Conservation (phyloP, 192 early-diverging fungal species). For the Backusella sp. region DNA sequence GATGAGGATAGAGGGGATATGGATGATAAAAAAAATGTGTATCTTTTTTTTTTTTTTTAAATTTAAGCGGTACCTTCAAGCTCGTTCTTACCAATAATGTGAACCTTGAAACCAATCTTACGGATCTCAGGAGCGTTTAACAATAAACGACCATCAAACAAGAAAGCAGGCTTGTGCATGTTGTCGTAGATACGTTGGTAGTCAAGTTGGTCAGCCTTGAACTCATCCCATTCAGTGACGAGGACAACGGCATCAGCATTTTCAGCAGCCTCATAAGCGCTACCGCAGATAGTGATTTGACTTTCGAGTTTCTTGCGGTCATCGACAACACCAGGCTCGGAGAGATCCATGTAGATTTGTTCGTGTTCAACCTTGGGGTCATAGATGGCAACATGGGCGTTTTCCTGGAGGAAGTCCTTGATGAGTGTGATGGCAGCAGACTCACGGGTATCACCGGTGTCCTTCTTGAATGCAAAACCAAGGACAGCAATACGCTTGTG, state of each 20-base stretch:
- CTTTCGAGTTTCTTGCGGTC: conserved; percentile 54
- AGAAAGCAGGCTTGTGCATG: conserved; percentile 83
- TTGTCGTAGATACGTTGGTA: conserved; percentile 62
- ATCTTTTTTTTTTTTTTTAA: not conserved
- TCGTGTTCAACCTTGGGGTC: conserved; percentile 83
- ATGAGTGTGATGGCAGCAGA: conserved; percentile 86
- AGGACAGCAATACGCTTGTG: conserved; percentile 78
- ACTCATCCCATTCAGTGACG: conserved; percentile 90
- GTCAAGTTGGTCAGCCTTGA: conserved; percentile 65
- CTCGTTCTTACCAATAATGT: no score
- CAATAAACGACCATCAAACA: conserved; percentile 91
- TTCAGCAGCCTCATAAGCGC: conserved; percentile 69
- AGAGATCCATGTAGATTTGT: conserved; percentile 71
- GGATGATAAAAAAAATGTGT: not conserved
- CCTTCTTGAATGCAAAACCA: conserved; percentile 95
- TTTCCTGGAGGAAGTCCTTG: conserved; percentile 76
- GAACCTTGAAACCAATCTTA: conserved; percentile 77
- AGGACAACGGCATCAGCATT: conserved; percentile 79
- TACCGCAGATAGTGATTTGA: conserved; percentile 57
- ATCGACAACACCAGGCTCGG: conserved; percentile 54
- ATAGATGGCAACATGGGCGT: conserved; percentile 75
- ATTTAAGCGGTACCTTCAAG: no score
- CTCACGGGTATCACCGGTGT: conserved; percentile 92
- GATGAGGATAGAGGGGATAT: not conserved
- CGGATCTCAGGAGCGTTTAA: conserved; percentile 63